Base-by-base conservation (phyloP, 2,329 filamentous ascomycete species). In the Fusarium sp. region DNA sequence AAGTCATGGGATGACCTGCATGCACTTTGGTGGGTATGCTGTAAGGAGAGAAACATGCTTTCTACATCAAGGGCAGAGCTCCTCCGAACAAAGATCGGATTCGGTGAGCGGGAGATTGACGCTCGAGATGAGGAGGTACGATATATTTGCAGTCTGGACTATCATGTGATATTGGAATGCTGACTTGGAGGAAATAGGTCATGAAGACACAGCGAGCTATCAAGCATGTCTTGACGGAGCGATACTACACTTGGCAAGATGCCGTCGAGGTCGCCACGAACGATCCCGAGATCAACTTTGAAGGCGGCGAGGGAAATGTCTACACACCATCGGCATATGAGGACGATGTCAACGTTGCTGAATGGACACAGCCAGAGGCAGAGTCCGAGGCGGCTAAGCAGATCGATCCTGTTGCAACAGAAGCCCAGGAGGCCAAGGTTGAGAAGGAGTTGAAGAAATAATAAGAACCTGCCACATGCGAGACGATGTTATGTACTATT, bases 1-100 rank as follows among this genome's bases (percentile, higher is more conserved):
- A 98, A 98, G 83, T 94, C 91, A 69, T 99, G 94, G 93, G 93
- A 97, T 67, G 94, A 98, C 79, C 83, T 99, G 75, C 94, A 98
- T 81, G 85, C 86, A 67, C 85, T 99, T 77, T 99, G 95, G 94
- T 99, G 94, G 94, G 88, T 94, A 58, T 98, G 96, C 79, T 87
- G 92, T 65, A 94, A 93, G 83, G 96, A 99, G 83, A 86, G 92
- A 75, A 99, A 99, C 82, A 88, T 93, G 73, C 88, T 98, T 74
- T 86, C 89, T n/a, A 98, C 97, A 30, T 90, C 91, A 72, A 85
- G 85, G 56, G 80, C 85, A 61, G 94, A 97, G 83, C 86, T 93
- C 74, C 77, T 83, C 30, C 87, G 91, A 72, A 77, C 92, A 58
- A 85, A 91, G 70, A 85, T 93, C 51, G 90, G 91, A 29, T 96